These are phyloP conservation scores for Perilla frutescens DNA, from an alignment of 257 asterid species.

Conservation along the genomic window DNA sequence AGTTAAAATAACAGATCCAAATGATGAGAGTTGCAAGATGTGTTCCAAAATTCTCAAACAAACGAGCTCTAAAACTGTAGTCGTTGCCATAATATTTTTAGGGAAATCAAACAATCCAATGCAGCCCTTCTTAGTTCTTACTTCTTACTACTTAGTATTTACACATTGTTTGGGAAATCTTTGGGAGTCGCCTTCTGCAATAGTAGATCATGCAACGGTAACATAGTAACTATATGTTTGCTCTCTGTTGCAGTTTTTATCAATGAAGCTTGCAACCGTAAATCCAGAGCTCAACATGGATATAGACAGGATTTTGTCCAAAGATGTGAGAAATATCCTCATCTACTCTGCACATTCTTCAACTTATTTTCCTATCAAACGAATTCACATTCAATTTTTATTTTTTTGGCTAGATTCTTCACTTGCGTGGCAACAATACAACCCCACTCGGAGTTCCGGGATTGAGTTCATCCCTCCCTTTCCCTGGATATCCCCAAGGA, in stretches of 20 bases:
- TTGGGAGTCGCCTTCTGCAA: no score
- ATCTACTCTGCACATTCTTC: background rate
- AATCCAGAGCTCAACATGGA: conserved; percentile 78
- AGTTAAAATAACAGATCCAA: no score
- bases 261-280: conserved; percentile 90
- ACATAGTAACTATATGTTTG: conserved; percentile 17
- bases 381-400: conserved; percentile 25
- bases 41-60: background rate
- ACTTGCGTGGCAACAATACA: conserved; percentile 56
- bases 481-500: conserved; percentile 62
- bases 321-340: conserved; percentile 61
- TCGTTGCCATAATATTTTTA: background rate
- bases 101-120: background rate
- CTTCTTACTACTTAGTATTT: background rate
- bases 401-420: conserved; percentile 58
- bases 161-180: background rate
- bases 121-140: background rate
- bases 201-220: background rate
- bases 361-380: background rate
- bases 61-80: background rate
- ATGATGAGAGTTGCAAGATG: no score
- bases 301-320: conserved; percentile 66
- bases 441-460: conserved; percentile 56
- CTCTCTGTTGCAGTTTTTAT: conserved; percentile 66
- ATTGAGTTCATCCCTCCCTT: conserved; percentile 55